Percentiles rank a stretch among this genome's conserved stretches.
These are phyloP conservation scores for Ailanthus altissimus DNA, from an alignment of 345 rosid species.

Conservation along the genomic window DNA sequence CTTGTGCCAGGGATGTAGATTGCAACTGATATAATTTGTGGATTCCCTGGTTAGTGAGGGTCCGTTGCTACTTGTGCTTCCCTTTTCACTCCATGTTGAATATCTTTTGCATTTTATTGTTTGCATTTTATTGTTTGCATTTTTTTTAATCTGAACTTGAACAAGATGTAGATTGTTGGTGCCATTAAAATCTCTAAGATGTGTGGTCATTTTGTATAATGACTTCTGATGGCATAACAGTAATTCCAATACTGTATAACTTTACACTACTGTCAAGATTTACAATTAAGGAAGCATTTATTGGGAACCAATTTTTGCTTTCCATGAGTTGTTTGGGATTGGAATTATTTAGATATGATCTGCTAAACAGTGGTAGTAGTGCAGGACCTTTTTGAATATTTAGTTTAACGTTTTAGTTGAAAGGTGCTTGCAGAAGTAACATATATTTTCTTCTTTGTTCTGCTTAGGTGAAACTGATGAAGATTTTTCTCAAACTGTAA, in stretches of 20 bases:
- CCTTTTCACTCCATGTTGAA: neutral
- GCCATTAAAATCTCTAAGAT: neutral
- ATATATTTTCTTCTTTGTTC: constrained; percentile 4
- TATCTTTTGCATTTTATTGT: neutral
- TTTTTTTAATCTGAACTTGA: constrained; percentile 5
- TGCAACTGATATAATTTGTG: constrained; percentile 94
- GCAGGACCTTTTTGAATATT: neutral
- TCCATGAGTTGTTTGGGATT: neutral
- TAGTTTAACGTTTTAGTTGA: neutral
- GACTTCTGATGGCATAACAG: neutral
- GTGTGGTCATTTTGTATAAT: neutral
- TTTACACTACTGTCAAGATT: neutral
- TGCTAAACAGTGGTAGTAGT: neutral
- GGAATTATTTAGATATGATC: neutral
- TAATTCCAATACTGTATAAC: neutral
- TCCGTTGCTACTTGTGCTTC: neutral
- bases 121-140: neutral
- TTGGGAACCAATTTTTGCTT: neutral
- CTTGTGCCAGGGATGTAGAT: constrained; percentile 98
- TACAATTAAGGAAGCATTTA: neutral
- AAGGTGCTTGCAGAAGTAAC: constrained; percentile 12
- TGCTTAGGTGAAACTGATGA: constrained; percentile 85
- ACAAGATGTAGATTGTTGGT: neutral
- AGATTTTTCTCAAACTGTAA: constrained; percentile 79
- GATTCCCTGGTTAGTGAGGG: constrained; percentile 81